Evolutionary conservation across 148 eudicot species (phyloP), one percentile per base, ranked within the genome.

Genomic region (Rhododendron kiyosumense): DNA sequence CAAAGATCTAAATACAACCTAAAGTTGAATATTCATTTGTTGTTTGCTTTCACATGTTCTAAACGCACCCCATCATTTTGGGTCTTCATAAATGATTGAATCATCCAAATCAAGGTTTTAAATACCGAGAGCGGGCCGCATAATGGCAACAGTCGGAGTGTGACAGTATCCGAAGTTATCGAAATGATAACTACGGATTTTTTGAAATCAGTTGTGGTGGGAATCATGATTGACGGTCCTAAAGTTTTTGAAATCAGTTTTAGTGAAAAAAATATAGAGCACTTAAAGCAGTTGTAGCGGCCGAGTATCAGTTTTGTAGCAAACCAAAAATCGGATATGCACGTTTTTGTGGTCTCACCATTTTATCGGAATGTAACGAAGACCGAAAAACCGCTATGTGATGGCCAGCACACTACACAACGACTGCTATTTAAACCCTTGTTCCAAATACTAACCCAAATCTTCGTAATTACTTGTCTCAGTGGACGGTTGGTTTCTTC

Each of bases 401-500:
- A n/a, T 12, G 12, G 28, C 69, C 69, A 63, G 69, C 69, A 65
- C 3, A 14, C 69, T 63, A 10, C 69, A 7, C 28, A 24, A n/a
- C 13, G 1, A 24, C 13, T 10, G 69, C n/a, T 63, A 63, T n/a
- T 24, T 63, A 69, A 26, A 69, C 28, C 26, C 61, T 57, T 24
- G 12, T 63, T 63, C 32, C 5, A 10, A 12, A 69, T 69, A 77
- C 80, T 81, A 15, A 81, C 69, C 24, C 12, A 7, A 81, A 36
- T 32, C 43, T 18, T 57, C 13, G 3, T 32, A 79, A 46, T 17
- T 24, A 13, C 75, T 69, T 18, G 34, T 48, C 28, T 36, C 86
- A 93, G 93, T 93, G 90, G 93, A 13, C 89, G 13, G 71, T 86
- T 34, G 88, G 85, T 2, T 87, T 91, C 90, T 87, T 90, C 83